phyloP scores from a whole-genome alignment of 441 rosid genomes.

The Adansonia gregorii region DNA sequence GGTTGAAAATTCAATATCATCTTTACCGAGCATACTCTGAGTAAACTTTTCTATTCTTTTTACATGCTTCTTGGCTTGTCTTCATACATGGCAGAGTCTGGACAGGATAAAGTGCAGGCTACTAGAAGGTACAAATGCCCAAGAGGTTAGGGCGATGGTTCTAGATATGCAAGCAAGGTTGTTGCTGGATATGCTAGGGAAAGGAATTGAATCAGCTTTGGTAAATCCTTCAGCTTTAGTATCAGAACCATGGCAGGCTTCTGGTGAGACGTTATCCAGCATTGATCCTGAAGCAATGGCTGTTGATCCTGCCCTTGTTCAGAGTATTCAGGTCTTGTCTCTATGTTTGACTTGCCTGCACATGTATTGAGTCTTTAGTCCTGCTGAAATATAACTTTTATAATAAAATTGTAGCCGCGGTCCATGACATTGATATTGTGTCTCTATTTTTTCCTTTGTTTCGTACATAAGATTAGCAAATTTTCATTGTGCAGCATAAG shows the following conservation, averaged over 20 bases:
- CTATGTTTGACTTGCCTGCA: slow-evolving; percentile 20
- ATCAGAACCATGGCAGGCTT: slow-evolving; percentile 88
- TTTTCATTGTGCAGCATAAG: background rate
- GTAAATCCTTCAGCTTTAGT: slow-evolving; percentile 92
- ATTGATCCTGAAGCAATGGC: slow-evolving; percentile 95
- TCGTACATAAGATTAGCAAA: background rate
- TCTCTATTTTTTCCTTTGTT: background rate
- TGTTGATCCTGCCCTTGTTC: slow-evolving; percentile 86
- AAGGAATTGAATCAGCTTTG: slow-evolving; percentile 98
- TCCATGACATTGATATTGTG: background rate
- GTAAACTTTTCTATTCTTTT: background rate
- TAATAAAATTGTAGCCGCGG: background rate
- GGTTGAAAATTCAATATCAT: slow-evolving; percentile 8
- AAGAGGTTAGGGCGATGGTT: slow-evolving; percentile 99
- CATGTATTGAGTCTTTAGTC: slow-evolving; percentile 7
- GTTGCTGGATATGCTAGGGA: slow-evolving; percentile 97
- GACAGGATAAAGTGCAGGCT: slow-evolving; percentile 98
- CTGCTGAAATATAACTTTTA: slow-evolving; percentile 19
- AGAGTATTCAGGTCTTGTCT: slow-evolving; percentile 80
- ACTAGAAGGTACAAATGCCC: slow-evolving; percentile 97
- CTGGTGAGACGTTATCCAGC: slow-evolving; percentile 72
- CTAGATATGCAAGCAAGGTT: slow-evolving; percentile 98
- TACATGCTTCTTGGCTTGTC: background rate
- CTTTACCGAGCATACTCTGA: background rate
- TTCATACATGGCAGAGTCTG: slow-evolving; percentile 72